Conservation (phyloP, 2,329 filamentous ascomycete species). For the Pseudopyrenochaeta lycopersici region DNA sequence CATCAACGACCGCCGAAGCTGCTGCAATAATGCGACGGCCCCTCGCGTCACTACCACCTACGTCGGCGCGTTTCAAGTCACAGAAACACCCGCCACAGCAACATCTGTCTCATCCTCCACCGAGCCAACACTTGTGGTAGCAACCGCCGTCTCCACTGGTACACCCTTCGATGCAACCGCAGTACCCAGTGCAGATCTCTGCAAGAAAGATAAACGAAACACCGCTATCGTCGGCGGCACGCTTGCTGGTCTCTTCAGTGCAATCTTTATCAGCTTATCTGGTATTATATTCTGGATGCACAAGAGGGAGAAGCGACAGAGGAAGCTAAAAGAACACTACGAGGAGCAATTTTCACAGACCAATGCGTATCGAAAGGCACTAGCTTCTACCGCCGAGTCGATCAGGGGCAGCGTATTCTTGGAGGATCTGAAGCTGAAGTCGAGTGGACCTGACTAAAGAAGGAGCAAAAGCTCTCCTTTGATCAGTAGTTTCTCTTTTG, state of each 20-base stretch:
- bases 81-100: slow-evolving; percentile 7
- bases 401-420: slow-evolving; percentile 9
- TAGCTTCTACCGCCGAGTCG: slow-evolving; percentile 21
- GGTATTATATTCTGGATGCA: slow-evolving; percentile 32
- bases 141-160: slow-evolving; percentile 16
- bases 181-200: slow-evolving; percentile 11
- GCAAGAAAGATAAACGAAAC: slow-evolving; percentile 27
- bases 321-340: slow-evolving; percentile 46
- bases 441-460: not conserved
- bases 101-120: slow-evolving; percentile 8
- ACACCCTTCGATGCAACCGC: slow-evolving; percentile 12
- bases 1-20: slow-evolving; percentile 30
- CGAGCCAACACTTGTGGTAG: slow-evolving; percentile 13
- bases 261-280: slow-evolving; percentile 24
- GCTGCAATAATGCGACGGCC: slow-evolving; percentile 39
- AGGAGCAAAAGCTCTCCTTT: not conserved
- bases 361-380: slow-evolving; percentile 34
- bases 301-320: slow-evolving; percentile 40
- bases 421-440: slow-evolving; percentile 9
- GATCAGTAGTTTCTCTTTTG: not conserved
- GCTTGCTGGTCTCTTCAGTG: slow-evolving; percentile 35
- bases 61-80: slow-evolving; percentile 30
- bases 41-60: slow-evolving; percentile 31
- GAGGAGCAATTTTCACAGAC: slow-evolving; percentile 41
- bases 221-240: slow-evolving; percentile 35